These are phyloP conservation scores for Diutina siamensis DNA, from an alignment of 1,139 yeast species.

Conservation along the genomic window DNA sequence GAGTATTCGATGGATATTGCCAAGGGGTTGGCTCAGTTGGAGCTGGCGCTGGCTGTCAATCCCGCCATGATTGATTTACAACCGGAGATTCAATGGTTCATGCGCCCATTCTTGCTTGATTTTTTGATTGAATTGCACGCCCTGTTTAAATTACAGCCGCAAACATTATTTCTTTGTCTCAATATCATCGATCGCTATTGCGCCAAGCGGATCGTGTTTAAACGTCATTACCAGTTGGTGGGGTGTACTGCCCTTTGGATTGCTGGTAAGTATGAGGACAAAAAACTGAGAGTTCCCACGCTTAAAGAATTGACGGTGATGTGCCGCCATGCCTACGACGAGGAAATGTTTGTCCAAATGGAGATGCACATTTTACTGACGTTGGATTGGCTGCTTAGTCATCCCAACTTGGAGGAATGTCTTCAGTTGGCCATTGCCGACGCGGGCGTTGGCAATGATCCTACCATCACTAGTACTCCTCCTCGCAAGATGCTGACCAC, in stretches of 20 bases:
- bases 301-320: constrained; percentile 62
- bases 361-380: constrained; percentile 82
- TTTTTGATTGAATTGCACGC: constrained; percentile 75
- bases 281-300: constrained; percentile 74
- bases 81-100: constrained; percentile 86
- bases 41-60: constrained; percentile 34
- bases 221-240: constrained; percentile 83
- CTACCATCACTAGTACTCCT: constrained; percentile 6
- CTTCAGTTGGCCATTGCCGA: constrained; percentile 39
- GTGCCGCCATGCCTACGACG: constrained; percentile 81
- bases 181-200: constrained; percentile 84
- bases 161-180: constrained; percentile 70
- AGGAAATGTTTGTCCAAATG: constrained; percentile 90
- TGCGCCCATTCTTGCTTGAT: constrained; percentile 83
- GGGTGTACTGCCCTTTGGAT: constrained; percentile 94
- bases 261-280: constrained; percentile 88
- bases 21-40: constrained; percentile 16
- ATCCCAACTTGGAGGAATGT: constrained; percentile 52
- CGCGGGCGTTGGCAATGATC: constrained; percentile 9
- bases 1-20: constrained; percentile 23
- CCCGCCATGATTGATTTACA: constrained; percentile 76
- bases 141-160: constrained; percentile 62
- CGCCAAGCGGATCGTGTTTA: constrained; percentile 82
- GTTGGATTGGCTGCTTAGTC: constrained; percentile 69
- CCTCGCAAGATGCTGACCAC: constrained; percentile 21